Percentiles rank a stretch among this genome's conserved stretches.
Evolutionary conservation across 1,284 basidiomycete species (phyloP).

Genomic region (Heterobasidion irregulare): DNA sequence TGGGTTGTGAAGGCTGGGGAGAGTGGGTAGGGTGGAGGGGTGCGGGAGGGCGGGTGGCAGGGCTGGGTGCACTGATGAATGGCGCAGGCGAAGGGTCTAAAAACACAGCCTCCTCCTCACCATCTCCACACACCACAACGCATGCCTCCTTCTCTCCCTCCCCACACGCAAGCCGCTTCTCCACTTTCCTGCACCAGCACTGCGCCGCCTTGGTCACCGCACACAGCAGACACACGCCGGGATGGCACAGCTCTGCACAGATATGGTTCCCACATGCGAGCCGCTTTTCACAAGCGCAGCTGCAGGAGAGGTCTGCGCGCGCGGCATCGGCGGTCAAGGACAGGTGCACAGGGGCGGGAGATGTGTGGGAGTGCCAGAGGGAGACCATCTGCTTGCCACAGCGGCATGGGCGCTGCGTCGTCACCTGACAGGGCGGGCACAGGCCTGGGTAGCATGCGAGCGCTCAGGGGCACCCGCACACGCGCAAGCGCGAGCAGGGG

Average conservation of each 20-base stretch:
- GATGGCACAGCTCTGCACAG: slow-evolving; percentile 81
- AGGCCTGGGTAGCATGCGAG: slow-evolving; percentile 70
- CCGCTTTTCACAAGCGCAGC: slow-evolving; percentile 31
- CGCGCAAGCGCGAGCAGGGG: slow-evolving; percentile 61
- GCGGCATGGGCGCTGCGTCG: slow-evolving; percentile 51
- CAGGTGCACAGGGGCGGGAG: slow-evolving; percentile 36
- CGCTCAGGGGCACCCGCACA: slow-evolving; percentile 58
- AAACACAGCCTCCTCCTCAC: slow-evolving; percentile 42
- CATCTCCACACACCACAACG: slow-evolving; percentile 1
- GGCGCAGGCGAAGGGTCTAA: slow-evolving; percentile 48
- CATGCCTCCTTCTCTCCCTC: slow-evolving; percentile 33
- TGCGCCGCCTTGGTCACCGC: slow-evolving; percentile 37
- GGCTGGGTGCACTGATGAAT: slow-evolving; percentile 56
- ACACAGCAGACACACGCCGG: slow-evolving; percentile 64
- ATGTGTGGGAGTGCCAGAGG: slow-evolving; percentile 32
- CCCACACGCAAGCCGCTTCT: slow-evolving; percentile 57
- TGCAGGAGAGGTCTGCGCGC: neutral
- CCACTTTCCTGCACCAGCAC: slow-evolving; percentile 77
- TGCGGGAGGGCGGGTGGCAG: slow-evolving; percentile 83
- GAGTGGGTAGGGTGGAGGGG: slow-evolving; percentile 77
- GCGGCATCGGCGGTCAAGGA: slow-evolving; percentile 30
- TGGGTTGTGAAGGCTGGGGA: slow-evolving; percentile 51
- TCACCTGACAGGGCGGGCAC: slow-evolving; percentile 64
- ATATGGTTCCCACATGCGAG: slow-evolving; percentile 60
- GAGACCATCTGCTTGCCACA: slow-evolving; percentile 53